Percentiles rank a stretch among this genome's conserved stretches.
Conservation (phyloP, 345 rosid species). For the Rhizophora apiculata region DNA sequence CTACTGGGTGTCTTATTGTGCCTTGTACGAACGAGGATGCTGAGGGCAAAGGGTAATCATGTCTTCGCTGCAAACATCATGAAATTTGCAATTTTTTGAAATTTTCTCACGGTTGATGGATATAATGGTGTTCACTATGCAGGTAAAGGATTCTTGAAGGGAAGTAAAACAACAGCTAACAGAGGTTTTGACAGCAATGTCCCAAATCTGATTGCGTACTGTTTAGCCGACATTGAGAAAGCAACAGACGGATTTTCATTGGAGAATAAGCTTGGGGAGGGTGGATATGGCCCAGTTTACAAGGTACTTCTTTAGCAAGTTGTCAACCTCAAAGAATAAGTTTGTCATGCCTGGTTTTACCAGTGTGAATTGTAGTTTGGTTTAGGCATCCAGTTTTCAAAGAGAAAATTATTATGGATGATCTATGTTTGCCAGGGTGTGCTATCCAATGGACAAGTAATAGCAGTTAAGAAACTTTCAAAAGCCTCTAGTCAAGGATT, state of each 20-base stretch:
- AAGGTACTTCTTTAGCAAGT: conserved; percentile 16
- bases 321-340: too few relatives aligned
- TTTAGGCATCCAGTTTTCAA: not conserved
- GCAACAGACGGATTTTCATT: conserved; percentile 34
- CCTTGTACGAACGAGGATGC: too few relatives aligned
- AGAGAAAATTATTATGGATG: not conserved
- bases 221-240: conserved; percentile 18
- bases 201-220: conserved; percentile 22
- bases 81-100: not conserved
- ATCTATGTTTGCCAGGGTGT: conserved; percentile 18
- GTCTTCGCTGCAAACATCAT: too few relatives aligned
- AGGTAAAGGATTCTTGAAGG: not conserved
- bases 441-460: conserved; percentile 24
- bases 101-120: not conserved
- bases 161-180: not conserved
- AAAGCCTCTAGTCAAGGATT: conserved; percentile 35
- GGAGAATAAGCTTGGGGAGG: conserved; percentile 39
- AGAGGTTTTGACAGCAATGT: conserved; percentile 10
- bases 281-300: conserved; percentile 47
- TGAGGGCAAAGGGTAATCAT: too few relatives aligned
- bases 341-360: too few relatives aligned
- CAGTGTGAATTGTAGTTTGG: too few relatives aligned
- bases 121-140: not conserved
- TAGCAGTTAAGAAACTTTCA: conserved; percentile 45
- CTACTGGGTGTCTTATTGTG: too few relatives aligned